Conservation (phyloP, 2,329 filamentous ascomycete species). For the Fusarium clavum region DNA sequence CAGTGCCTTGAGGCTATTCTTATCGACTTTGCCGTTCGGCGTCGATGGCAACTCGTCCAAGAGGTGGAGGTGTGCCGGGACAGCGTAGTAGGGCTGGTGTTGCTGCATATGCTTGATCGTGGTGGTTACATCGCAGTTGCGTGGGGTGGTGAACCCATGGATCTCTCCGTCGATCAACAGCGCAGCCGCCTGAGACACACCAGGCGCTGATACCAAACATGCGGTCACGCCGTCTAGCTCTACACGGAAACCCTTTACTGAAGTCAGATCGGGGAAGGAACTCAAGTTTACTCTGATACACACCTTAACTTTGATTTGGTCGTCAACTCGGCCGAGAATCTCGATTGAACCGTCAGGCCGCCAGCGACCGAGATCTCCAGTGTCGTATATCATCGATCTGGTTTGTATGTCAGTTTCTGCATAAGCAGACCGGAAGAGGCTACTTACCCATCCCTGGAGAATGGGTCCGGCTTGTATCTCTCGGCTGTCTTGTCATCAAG, state of each 20-base stretch:
- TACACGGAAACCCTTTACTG: slow-evolving; percentile 65
- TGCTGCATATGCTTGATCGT: slow-evolving; percentile 56
- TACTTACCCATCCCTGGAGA: slow-evolving; percentile 62
- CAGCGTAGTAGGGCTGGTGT: slow-evolving; percentile 66
- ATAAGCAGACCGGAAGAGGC: too few relatives aligned
- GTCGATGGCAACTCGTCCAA: slow-evolving; percentile 62
- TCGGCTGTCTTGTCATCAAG: slow-evolving; percentile 62
- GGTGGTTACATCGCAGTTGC: slow-evolving; percentile 50
- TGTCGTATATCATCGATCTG: slow-evolving; percentile 64
- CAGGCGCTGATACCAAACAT: slow-evolving; percentile 59
- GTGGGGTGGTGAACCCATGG: slow-evolving; percentile 62
- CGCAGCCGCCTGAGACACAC: slow-evolving; percentile 60
- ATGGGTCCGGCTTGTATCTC: slow-evolving; percentile 63
- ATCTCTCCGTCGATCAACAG: slow-evolving; percentile 61
- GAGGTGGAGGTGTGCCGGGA: slow-evolving; percentile 60
- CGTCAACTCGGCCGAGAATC: slow-evolving; percentile 68
- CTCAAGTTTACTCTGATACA: slow-evolving; percentile 1
- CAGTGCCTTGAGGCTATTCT: slow-evolving; percentile 56
- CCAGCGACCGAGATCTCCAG: slow-evolving; percentile 69
- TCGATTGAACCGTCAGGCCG: slow-evolving; percentile 64
- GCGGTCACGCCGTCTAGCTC: slow-evolving; percentile 69
- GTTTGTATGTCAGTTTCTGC: slow-evolving; percentile 5
- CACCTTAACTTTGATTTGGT: slow-evolving; percentile 71
- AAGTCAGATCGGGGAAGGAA: slow-evolving; percentile 6
- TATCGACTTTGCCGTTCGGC: slow-evolving; percentile 68